Base-by-base conservation (phyloP, 2,329 filamentous ascomycete species). In the Fusarium brevicatenulatum region DNA sequence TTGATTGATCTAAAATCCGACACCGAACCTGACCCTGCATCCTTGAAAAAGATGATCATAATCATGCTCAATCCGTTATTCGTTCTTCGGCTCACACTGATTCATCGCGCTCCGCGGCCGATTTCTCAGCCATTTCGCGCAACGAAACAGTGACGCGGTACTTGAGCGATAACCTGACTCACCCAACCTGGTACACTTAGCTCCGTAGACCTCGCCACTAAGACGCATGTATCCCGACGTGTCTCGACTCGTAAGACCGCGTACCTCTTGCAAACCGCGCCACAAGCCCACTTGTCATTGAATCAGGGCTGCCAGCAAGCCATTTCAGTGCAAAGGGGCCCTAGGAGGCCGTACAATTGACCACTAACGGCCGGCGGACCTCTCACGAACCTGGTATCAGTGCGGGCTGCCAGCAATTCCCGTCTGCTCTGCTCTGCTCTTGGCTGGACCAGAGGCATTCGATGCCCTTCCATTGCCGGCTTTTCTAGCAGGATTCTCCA, bases 401-500 rank as follows among this genome's bases (percentile, higher is more conserved):
- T 73, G 71, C 71, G 71, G 70, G 52, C 43, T 68, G 39, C 56
- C 49, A 68, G 50, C 66, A 56, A 52, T 39, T 40, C 52, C 55
- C 34, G 40, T 54, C 37, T 63, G 42, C 30, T 63, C 65, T 69
- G 42, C 30, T 63, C 66, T 69, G 32, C 32, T 34, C 28, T 28
- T 69, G 65, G 65, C 64, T 68, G 42, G 54, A 53, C 53, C 23
- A 50, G 37, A 63, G 52, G 74, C 55, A 54, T 77, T 77, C 75
- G 67, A 77, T 76, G 54, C n/a, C 47, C 70, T 77, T 77, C 75
- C 75, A 77, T 74, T 63, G 62, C 55, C 60, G 56, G 65, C 71
- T 68, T 61, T 68, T 66, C 42, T 57, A 69, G 56, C 67, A 65
- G 40, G 56, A 49, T 62, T 63, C 70, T 61, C 70, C 70, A 73